phyloP scores from a whole-genome alignment of 352 stramenopile species.

The Phytophthora litchii region DNA sequence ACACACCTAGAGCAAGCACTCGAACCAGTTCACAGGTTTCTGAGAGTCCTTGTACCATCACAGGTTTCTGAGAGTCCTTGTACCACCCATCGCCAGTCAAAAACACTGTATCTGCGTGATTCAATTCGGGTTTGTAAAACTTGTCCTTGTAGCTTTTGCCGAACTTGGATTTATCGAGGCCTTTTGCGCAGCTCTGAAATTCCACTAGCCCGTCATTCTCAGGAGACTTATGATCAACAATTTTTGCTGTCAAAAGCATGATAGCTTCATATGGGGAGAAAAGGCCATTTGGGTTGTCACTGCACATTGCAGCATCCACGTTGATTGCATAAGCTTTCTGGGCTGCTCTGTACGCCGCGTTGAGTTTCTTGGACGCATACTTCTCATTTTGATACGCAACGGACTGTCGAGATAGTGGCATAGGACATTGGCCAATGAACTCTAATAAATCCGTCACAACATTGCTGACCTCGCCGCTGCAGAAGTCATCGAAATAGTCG shows the following conservation, averaged over 20 bases:
- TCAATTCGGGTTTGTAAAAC: conserved; percentile 38
- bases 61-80: conserved; percentile 28
- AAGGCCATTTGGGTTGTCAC: conserved; percentile 31
- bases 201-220: conserved; percentile 29
- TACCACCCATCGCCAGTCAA: conserved; percentile 35
- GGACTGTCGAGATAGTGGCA: conserved; percentile 10
- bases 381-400: conserved; percentile 29
- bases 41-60: no score
- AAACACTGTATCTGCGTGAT: conserved; percentile 45
- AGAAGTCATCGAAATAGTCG: conserved; percentile 36
- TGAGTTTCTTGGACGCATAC: conserved; percentile 14
- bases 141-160: conserved; percentile 22
- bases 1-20: no score
- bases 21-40: no score
- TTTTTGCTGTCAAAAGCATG: conserved; percentile 14
- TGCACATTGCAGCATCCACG: conserved; percentile 40
- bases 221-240: conserved; percentile 18
- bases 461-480: conserved; percentile 23
- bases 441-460: conserved; percentile 11
- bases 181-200: neutral
- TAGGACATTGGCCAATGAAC: conserved; percentile 41
- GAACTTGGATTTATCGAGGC: conserved; percentile 28
- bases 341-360: conserved; percentile 26
- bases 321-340: conserved; percentile 28
- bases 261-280: conserved; percentile 25